phyloP scores from a whole-genome alignment of 176 grass and related monocot genomes.

The Cymbopogon citratus region DNA sequence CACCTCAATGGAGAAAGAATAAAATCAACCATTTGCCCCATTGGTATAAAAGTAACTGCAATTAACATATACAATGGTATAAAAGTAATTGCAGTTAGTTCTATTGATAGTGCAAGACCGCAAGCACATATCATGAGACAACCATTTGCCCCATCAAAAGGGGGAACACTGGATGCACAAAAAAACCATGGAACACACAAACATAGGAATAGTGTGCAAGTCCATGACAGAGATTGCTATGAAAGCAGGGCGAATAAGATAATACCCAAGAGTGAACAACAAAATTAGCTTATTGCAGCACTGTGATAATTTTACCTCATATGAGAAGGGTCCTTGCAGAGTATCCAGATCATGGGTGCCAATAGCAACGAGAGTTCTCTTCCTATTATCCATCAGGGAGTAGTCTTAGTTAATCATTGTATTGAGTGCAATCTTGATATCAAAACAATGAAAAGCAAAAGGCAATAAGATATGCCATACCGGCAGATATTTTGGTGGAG shows the following conservation, averaged over 20 bases:
- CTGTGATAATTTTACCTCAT: conserved; percentile 61
- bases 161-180: too few relatives aligned
- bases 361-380: conserved; percentile 91
- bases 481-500: conserved; percentile 98
- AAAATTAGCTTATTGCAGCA: neutral
- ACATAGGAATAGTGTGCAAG: neutral
- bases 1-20: too few relatives aligned
- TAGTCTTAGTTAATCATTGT: conserved; percentile 12
- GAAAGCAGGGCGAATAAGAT: neutral
- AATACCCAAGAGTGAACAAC: neutral
- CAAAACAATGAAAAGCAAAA: conserved; percentile 17
- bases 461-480: conserved; percentile 32
- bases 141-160: too few relatives aligned
- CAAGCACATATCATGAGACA: too few relatives aligned
- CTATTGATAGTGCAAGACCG: too few relatives aligned
- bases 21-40: too few relatives aligned
- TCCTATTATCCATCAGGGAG: conserved; percentile 42
- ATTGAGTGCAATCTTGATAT: neutral
- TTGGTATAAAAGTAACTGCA: too few relatives aligned
- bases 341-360: conserved; percentile 96
- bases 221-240: neutral
- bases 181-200: neutral
- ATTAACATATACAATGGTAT: too few relatives aligned
- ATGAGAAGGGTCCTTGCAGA: conserved; percentile 75
- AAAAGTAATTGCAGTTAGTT: too few relatives aligned